phyloP scores from a whole-genome alignment of 2,329 filamentous ascomycete genomes.

The Phoma sp. region DNA sequence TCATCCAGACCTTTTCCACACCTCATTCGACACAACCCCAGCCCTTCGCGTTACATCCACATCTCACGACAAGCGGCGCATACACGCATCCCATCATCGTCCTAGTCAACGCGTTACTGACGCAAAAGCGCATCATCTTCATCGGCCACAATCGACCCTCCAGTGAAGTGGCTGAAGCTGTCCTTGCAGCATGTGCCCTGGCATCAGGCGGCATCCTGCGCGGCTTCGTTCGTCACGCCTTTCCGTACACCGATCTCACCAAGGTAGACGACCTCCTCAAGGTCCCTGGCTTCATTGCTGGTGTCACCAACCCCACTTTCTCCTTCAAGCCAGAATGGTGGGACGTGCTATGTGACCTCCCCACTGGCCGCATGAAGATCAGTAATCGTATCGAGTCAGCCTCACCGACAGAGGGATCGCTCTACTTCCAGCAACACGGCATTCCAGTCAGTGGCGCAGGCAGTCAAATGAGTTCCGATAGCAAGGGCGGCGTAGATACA shows the following conservation, averaged over 20 bases:
- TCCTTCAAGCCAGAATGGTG: conserved; percentile 97
- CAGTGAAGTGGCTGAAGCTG: conserved; percentile 95
- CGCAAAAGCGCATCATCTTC: conserved; percentile 96
- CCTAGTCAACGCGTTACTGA: conserved; percentile 90
- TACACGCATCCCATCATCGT: conserved; percentile 95
- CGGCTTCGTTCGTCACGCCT: conserved; percentile 94
- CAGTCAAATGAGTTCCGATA: conserved; percentile 32
- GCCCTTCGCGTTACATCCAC: conserved; percentile 84
- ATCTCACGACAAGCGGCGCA: conserved; percentile 89
- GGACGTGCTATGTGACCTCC: conserved; percentile 93
- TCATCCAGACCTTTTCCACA: conserved; percentile 91
- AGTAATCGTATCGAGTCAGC: conserved; percentile 85
- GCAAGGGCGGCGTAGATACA: conserved; percentile 62
- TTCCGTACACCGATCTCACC: conserved; percentile 96
- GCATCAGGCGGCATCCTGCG: conserved; percentile 90
- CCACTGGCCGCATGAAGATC: conserved; percentile 92
- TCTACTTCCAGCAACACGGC: conserved; percentile 81
- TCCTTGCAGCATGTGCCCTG: conserved; percentile 92
- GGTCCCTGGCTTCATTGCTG: conserved; percentile 96
- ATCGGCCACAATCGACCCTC: conserved; percentile 94
- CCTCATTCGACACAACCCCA: conserved; percentile 83
- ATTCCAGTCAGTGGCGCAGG: conserved; percentile 37
- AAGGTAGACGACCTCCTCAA: conserved; percentile 97
- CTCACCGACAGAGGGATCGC: conserved; percentile 79
- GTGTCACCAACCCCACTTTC: conserved; percentile 96